Evolutionary conservation across 805 yeast species (phyloP).

Genomic region (Naumovozyma baii): DNA sequence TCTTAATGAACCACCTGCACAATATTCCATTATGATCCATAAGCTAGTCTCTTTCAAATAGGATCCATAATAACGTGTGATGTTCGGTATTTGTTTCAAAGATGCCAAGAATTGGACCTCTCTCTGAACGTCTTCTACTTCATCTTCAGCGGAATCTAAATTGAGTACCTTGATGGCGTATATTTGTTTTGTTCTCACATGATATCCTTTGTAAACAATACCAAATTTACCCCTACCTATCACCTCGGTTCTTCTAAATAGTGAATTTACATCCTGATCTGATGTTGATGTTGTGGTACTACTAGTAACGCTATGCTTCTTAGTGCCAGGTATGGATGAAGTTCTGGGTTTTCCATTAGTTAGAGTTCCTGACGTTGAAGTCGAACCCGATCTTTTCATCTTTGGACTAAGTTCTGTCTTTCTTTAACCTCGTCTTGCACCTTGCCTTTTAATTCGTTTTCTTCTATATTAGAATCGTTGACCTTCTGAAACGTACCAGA

Average conservation of each 20-base stretch:
- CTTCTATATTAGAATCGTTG: background rate
- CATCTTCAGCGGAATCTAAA: conserved; percentile 87
- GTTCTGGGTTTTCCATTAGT: background rate
- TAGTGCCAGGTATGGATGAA: background rate
- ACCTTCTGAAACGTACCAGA: too few species aligned
- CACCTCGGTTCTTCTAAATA: conserved; percentile 75
- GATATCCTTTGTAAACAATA: conserved; percentile 81
- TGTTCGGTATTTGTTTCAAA: conserved; percentile 77
- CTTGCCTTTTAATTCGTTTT: too few species aligned
- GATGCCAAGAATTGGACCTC: conserved; percentile 83
- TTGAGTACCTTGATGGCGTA: conserved; percentile 91
- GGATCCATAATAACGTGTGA: conserved; percentile 86
- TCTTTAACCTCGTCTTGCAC: too few species aligned
- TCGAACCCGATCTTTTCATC: background rate
- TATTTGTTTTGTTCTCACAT: conserved; percentile 58
- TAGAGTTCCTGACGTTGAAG: background rate
- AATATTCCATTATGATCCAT: conserved; percentile 96
- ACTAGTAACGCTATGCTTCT: background rate
- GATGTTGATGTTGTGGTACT: background rate
- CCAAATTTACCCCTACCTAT: conserved; percentile 97
- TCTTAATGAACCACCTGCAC: conserved; percentile 92
- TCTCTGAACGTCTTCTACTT: conserved; percentile 86
- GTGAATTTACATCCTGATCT: conserved; percentile 25
- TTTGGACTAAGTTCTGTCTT: too few species aligned
- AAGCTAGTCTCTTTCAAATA: conserved; percentile 78